Evolutionary conservation across 2,329 filamentous ascomycete genomes (phyloP).

Genomic region (Colletotrichum brevisporum): DNA sequence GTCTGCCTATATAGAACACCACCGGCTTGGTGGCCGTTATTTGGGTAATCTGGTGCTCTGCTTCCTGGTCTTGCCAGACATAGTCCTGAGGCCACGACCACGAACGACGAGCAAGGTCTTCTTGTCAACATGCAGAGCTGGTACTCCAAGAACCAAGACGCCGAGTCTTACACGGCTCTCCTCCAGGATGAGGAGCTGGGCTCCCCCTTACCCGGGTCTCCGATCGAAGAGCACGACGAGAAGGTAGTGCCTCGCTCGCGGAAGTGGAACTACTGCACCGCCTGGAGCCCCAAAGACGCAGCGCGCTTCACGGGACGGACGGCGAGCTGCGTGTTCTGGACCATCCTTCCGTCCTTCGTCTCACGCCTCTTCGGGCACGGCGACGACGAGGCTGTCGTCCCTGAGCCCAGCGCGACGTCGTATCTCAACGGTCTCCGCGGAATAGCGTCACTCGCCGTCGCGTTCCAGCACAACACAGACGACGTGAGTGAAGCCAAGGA

Average conservation of each 20-base stretch:
- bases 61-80: no score
- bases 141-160: neutral
- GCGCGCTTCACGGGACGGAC: neutral
- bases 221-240: neutral
- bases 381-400: neutral
- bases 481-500: constrained; percentile 41
- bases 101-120: neutral
- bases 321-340: neutral
- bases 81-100: no score
- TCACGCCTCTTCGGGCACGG: constrained; percentile 5
- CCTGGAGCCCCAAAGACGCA: neutral
- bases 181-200: neutral
- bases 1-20: no score
- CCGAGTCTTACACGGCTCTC: neutral
- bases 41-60: no score
- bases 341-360: constrained; percentile 23
- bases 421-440: constrained; percentile 72
- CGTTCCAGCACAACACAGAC: constrained; percentile 64
- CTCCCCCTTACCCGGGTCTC: neutral
- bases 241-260: neutral
- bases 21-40: no score
- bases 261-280: neutral
- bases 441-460: constrained; percentile 67
- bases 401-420: constrained; percentile 52
- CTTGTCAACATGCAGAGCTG: neutral